Base-by-base conservation (phyloP, 2,329 filamentous ascomycete species). In the Chaetomium strumarium region DNA sequence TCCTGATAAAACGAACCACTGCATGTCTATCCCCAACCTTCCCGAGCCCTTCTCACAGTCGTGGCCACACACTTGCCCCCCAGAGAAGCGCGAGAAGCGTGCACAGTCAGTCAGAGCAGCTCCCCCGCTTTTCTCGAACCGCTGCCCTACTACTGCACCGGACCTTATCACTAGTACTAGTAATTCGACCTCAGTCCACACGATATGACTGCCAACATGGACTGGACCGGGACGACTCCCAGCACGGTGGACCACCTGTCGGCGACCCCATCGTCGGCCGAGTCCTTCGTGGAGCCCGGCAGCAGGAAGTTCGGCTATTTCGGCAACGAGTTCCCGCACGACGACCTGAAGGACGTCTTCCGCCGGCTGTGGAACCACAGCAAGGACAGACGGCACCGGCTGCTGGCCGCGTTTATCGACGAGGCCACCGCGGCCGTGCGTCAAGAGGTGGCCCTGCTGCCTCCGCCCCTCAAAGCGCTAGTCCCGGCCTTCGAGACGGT, bases 281-380 rank as follows among this genome's bases (percentile, higher is more conserved):
- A 51, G 12, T 42, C 45, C 5, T 24, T 29, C 16, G 20, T 38
- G 8, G 49, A 60, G 20, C 19, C 30, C 31, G 20, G 19, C 52
- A 64, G 59, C 45, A 66, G 68, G 61, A 65, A 64, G 52, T 43
- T 75, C 34, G 46, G 67, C n/a, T 75, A 69, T 59, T 77, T 77
- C 61, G 67, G 70, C 56, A 74, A 76, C 52, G 73, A 77, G 55
- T 74, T 77, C 47, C 74, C 75, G 0, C 65, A 63, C n/a, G 73
- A 75, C 34, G 70, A 76, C 54, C 57, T 75, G 10, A 54, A 65
- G 20, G 59, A 67, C 20, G 55, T 77, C 0, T 64, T 72, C 41
- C 72, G 74, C 9, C 58, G 64, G 4, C 60, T 78, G 11, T 66
- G 70, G 30, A 55, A 53, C 13, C 67, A 68, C 49, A 72, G 68